Evolutionary conservation across 106 monocot genomes (phyloP), one percentile per base, ranked within the genome.

Genomic region (Dendrobium catenatum): DNA sequence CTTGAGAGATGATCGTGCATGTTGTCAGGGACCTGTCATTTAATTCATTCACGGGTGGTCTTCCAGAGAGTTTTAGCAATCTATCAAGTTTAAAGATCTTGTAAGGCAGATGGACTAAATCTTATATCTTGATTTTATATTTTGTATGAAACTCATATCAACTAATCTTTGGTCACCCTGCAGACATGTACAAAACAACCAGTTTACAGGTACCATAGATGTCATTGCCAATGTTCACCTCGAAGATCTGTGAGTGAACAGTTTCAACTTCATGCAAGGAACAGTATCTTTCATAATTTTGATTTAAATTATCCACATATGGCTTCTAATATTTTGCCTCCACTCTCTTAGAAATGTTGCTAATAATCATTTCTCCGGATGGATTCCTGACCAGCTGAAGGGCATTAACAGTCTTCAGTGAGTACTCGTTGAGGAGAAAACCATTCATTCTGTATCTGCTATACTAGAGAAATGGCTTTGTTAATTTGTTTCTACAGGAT

Each of bases 181-280:
- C 91, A 96, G 96, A 77, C 80, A 86, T 87, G 82, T 96, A 82
- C 89, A 93, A 46, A 91, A 93, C 76, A 96, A 96, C 78, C 89
- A 93, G 73, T 93, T 95, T 75, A 89, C 89, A 33, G 95, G 95
- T 78, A 54, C 81, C 55, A 89, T 95, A 55, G 80, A 95, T 88
- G 88, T 85, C 68, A 88, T 95, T 75, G 85, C 84, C 24, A 68
- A 73, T 84, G 89, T 95, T 75, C 95, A 91, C 5, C 93, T 95
- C 80, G 19, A 89, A 75, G 79, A 85, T 82, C 75, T 95, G 95
- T 95, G 78, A 91, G 95, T 83, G 79, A 79, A 22, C 42, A 43
- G n/a, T 73, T 31, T 46, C 13, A 55, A 78, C 43, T 66, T 77
- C 76, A 2, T 49, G 41, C 27, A 42, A 51, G 10, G 19, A 74